These are phyloP conservation scores for Diacronema lutheri DNA, from an alignment of 78 protist genomes.

Conservation along the genomic window DNA sequence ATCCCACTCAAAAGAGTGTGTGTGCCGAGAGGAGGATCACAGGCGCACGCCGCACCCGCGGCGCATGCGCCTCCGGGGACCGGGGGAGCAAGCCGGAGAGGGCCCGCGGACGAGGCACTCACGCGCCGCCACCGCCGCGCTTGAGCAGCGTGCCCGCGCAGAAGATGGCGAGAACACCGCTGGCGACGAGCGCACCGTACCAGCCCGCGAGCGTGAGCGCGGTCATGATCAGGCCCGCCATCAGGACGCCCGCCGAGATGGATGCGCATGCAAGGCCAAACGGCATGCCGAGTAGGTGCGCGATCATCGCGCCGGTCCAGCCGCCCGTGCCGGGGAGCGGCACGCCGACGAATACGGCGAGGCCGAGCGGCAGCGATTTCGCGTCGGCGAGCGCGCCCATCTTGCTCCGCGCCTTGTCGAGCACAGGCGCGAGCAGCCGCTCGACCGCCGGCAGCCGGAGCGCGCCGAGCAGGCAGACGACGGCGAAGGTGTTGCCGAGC, in stretches of 20 bases:
- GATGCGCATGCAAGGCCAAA: background rate
- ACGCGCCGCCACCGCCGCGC: too few relatives aligned
- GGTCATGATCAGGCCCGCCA: conserved; percentile 3
- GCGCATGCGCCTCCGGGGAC: too few relatives aligned
- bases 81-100: too few relatives aligned
- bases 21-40: too few relatives aligned
- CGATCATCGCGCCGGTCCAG: conserved; percentile 15
- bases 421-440: background rate
- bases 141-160: too few relatives aligned
- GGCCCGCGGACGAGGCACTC: too few relatives aligned
- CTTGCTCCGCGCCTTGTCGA: background rate
- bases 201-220: conserved; percentile 1
- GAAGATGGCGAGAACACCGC: background rate
- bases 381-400: background rate
- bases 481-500: background rate
- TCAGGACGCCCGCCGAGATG: background rate
- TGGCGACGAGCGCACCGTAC: background rate
- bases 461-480: background rate
- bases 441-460: background rate
- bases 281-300: background rate
- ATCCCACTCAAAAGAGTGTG: too few relatives aligned
- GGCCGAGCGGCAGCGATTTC: background rate
- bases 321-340: conserved; percentile 12
- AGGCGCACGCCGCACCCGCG: too few relatives aligned
- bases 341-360: background rate